Base-by-base conservation (phyloP, 1,284 basidiomycete species). In the Ceratobasidium sp. region DNA sequence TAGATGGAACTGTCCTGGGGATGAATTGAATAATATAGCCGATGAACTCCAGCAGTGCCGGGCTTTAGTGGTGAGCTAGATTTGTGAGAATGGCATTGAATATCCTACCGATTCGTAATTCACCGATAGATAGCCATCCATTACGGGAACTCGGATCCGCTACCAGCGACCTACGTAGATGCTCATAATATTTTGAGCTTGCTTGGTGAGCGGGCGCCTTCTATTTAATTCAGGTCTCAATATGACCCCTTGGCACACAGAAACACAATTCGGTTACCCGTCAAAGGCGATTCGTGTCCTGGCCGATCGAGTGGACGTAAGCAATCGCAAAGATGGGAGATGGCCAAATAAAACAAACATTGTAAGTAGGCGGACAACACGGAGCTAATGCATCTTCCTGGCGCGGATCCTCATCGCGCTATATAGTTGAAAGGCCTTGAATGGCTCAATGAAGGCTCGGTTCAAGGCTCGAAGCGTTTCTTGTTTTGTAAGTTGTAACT, bases 341-440 rank as follows among this genome's bases (percentile, higher is more conserved):
- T 62, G 59, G 59, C 59, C 59, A 19, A 62, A 31, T 4, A 62
- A 62, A 41, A 6, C 41, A 24, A 62, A 62, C 22, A 62, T 62
- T 36, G 57, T 60, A 22, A 57, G 54, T 41, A 11, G 36, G 36
- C 11, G 36, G 4, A 5, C 11, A 41, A 41, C 11, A 41, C 36
- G 36, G 36, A 11, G 36, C 36, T 41, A 4, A 41, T 11, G 36
- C 36, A 5, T 5, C 6, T 41, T 41, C 11, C 11, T 41, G 11
- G n/a, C n/a, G n/a, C n/a, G n/a, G n/a, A n/a, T n/a, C n/a, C n/a
- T n/a, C n/a, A n/a, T n/a, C n/a, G n/a, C 36, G 36, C 36, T 41
- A n/a, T n/a, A n/a, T 11, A 41, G 36, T 41, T 41, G 36, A 41
- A 36, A 44, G 36, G 57, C 27, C 41, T 60, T 17, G 8, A 60